Evolutionary conservation across 73 alveolate species (phyloP), one percentile per base, ranked within the genome.

Genomic region (Breviolum minutum): DNA sequence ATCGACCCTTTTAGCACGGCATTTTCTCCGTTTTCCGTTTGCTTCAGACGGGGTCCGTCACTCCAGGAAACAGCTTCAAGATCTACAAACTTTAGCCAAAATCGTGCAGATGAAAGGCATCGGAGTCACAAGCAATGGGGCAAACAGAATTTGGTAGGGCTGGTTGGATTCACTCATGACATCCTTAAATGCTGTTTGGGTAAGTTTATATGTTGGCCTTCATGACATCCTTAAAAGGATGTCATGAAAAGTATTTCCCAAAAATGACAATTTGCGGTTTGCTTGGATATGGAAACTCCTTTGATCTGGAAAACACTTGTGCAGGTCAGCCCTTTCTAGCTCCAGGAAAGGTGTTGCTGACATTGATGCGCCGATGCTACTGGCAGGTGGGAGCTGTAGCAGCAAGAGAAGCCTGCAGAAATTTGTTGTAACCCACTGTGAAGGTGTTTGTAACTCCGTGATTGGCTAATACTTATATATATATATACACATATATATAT

Each of bases 281-380:
- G 14, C 63, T 24, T 16, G 60, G 60, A 63, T 20, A n/a, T 27
- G 24, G 30, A 9, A 68, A 14, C 77, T 17, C 77, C 87, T 9
- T 30, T 27, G 87, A 12, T 12, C 54, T 40, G 54, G 3, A 40
- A 40, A 54, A 22, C 48, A 40, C 12, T 81, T 30, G 61, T 27
- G 73, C 95, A 89, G 96, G 97, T 48, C 84, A 90, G 97, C 97
- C 80, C 24, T 90, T 90, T 77, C 69, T 90, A 62, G 97, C 87
- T 14, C 97, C 97, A 27, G 88, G 76, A 13, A 74, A 90, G 63
- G 68, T 90, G 88, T 76, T 90, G 87, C 76, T 90, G 87, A 40
- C 87, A 29, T 27, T 90, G 60, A 48, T 90, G 97, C 87, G 97
- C 60, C 40, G 97, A 74, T 48, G 77, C 29, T 19, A 60, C 48